Percentiles rank a stretch among this genome's conserved stretches.
These are phyloP conservation scores for Boletus huronensis DNA, from an alignment of 768 basidiomycete species.

Conservation along the genomic window DNA sequence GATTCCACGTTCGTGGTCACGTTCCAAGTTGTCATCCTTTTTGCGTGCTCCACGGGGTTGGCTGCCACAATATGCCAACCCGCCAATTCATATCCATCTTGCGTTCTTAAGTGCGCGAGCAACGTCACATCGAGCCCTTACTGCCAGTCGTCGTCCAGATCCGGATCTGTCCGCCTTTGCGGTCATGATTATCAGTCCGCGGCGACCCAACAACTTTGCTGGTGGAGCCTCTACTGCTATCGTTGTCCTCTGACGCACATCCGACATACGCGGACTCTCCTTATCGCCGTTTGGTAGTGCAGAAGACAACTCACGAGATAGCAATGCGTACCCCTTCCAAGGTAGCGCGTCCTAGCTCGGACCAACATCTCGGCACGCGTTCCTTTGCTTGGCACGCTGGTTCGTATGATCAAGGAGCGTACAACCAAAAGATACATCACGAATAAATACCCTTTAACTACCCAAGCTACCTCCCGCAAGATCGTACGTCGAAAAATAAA, in stretches of 20 bases:
- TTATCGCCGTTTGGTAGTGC: not conserved
- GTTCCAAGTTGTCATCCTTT: not conserved
- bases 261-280: not conserved
- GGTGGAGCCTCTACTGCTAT: no score
- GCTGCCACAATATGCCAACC: not conserved
- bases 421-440: not conserved
- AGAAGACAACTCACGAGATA: not conserved
- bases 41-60: not conserved
- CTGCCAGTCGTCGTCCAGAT: not conserved
- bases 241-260: no score
- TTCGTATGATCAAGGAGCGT: not conserved
- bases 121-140: not conserved
- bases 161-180: not conserved
- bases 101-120: not conserved
- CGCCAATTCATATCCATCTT: not conserved
- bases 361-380: not conserved
- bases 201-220: not conserved
- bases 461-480: not conserved
- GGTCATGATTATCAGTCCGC: not conserved
- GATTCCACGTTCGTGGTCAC: not conserved
- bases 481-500: not conserved
- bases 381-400: not conserved
- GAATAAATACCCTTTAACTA: conserved; percentile 6
- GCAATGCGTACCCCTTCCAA: not conserved
- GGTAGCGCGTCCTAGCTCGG: no score